These are phyloP conservation scores for Priceomyces haplophilus DNA, from an alignment of 805 yeast genomes.

Conservation along the genomic window DNA sequence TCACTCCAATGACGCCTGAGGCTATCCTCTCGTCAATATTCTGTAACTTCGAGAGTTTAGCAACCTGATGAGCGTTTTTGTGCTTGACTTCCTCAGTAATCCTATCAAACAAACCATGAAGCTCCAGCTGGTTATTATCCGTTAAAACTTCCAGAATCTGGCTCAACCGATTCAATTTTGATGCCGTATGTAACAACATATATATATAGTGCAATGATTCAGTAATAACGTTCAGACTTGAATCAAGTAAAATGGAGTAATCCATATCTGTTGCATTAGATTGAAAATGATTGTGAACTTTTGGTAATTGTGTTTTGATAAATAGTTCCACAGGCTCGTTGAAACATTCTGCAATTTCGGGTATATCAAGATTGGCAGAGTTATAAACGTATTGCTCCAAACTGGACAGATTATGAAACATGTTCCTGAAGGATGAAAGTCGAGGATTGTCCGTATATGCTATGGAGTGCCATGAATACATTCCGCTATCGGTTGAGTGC, in stretches of 20 bases:
- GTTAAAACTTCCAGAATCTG: conserved; percentile 53
- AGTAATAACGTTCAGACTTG: conserved; percentile 23
- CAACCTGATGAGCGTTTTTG: conserved; percentile 43
- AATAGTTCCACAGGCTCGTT: conserved; percentile 31
- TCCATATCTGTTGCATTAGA: conserved; percentile 17
- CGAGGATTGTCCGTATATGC: conserved; percentile 31
- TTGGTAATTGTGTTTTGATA: conserved; percentile 26
- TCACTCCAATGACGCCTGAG: conserved; percentile 23
- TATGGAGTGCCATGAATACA: conserved; percentile 22
- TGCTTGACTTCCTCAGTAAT: conserved; percentile 63
- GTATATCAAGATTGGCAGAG: conserved; percentile 56
- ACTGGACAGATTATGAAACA: conserved; percentile 32
- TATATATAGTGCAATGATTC: conserved; percentile 55
- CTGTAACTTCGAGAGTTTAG: conserved; percentile 27
- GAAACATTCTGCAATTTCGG: conserved; percentile 44
- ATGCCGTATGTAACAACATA: conserved; percentile 52
- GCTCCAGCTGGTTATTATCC: conserved; percentile 57
- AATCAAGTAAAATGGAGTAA: conserved; percentile 31
- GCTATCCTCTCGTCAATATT: conserved; percentile 23
- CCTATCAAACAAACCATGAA: conserved; percentile 59
- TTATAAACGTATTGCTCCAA: conserved; percentile 55
- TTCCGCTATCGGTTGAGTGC: conserved; percentile 8
- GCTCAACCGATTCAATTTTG: conserved; percentile 58
- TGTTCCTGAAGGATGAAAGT: conserved; percentile 31
- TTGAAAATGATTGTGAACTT: conserved; percentile 21